These are phyloP conservation scores for Globisporangium recalcitrans DNA, from an alignment of 352 stramenopile species.

Conservation along the genomic window DNA sequence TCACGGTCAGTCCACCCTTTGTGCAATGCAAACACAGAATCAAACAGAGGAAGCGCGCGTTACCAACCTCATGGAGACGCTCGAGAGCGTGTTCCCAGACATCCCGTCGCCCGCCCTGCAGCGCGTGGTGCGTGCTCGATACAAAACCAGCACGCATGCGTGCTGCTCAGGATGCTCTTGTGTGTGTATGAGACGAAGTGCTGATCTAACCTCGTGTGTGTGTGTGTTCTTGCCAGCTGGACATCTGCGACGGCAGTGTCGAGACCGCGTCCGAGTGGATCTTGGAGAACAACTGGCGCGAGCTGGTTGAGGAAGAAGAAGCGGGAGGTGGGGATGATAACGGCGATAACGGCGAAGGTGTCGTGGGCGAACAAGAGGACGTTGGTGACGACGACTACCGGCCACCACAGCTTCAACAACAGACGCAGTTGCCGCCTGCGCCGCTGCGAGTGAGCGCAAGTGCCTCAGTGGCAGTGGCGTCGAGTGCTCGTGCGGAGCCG, in stretches of 20 bases:
- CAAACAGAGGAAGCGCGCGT: no score
- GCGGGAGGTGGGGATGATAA: neutral
- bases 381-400: neutral
- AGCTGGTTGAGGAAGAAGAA: constrained; percentile 25
- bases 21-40: no score
- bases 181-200: neutral
- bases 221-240: constrained; percentile 23
- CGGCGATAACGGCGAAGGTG: neutral
- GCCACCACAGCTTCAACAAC: neutral
- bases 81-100: constrained; percentile 36
- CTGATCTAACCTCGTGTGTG: neutral
- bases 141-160: neutral
- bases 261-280: constrained; percentile 52
- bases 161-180: neutral
- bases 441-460: neutral
- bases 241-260: constrained; percentile 49
- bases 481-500: neutral
- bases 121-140: constrained; percentile 13
- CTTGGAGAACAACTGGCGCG: constrained; percentile 54
- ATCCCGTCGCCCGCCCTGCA: constrained; percentile 32
- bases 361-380: neutral
- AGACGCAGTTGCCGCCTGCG: neutral
- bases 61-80: constrained; percentile 64
- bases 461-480: neutral
- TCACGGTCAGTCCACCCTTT: no score